These are phyloP conservation scores for Ophiocordyceps australis DNA, from an alignment of 2,329 filamentous ascomycete species.

Conservation along the genomic window DNA sequence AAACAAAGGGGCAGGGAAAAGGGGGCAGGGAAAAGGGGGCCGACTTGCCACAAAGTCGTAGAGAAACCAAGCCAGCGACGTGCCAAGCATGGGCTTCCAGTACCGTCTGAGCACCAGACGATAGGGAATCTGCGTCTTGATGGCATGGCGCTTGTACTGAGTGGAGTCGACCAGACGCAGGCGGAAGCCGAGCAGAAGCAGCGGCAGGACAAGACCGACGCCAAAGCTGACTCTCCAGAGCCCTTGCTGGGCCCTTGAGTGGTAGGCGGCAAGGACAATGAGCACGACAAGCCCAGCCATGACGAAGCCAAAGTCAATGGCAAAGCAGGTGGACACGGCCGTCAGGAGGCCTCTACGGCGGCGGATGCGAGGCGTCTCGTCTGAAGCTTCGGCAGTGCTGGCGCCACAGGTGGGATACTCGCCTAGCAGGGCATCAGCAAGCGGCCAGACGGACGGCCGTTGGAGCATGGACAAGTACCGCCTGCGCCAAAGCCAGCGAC, in stretches of 20 bases:
- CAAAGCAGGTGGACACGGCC: constrained; percentile 23
- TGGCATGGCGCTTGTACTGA: constrained; percentile 12
- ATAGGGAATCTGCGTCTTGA: constrained; percentile 9
- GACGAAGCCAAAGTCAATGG: constrained; percentile 15
- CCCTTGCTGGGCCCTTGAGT: constrained; percentile 14
- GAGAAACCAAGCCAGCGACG: constrained; percentile 31
- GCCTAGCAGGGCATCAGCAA: constrained; percentile 4
- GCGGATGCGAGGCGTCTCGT: constrained; percentile 8
- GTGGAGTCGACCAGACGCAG: constrained; percentile 30
- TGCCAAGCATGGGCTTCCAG: constrained; percentile 30
- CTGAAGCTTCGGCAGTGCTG: constrained; percentile 10
- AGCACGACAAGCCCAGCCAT: constrained; percentile 22
- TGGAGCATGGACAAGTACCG: too few species aligned
- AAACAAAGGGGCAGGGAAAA: too few species aligned
- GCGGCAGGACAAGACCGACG: constrained; percentile 13
- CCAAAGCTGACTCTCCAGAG: constrained; percentile 21
- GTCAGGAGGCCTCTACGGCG: constrained; percentile 11
- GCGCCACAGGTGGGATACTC: constrained; percentile 12
- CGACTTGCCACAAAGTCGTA: constrained; percentile 9
- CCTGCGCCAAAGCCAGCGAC: constrained; percentile 24
- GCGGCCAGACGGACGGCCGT: too few species aligned
- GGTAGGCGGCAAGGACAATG: constrained; percentile 21
- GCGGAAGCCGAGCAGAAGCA: constrained; percentile 35
- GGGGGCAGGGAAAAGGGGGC: too few species aligned
- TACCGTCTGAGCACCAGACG: constrained; percentile 8